Base-by-base conservation (phyloP, 2,329 filamentous ascomycete genomes). In the Zalaria obscura region DNA sequence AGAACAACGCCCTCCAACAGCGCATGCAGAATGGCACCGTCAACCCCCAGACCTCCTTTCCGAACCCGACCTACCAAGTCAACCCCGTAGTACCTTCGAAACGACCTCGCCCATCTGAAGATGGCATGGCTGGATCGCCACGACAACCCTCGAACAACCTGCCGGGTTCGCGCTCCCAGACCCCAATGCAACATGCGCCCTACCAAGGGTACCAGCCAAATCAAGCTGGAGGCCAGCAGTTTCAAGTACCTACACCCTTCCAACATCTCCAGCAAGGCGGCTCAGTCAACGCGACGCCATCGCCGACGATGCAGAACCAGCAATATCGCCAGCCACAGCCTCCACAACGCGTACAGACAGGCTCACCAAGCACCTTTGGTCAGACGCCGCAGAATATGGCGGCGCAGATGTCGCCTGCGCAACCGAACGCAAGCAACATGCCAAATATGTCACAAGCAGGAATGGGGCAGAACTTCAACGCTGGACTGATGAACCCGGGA, bases 11-110 rank as follows among this genome's bases (percentile, higher is more conserved):
- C 41, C 55, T 53, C 54, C 53, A 55, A 46, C 63, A 65, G 53
- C 69, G 70, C 56, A 82, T 89, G 75, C 83, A 84, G 60, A 91
- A 89, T 67, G 82, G 84, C 65, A 76, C 72, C 55, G 80, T 85
- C 70, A 88, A 86, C 63, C 78, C 78, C 46, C 88, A 85, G 41
- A 83, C 83, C 36, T 78, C 78, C 45, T 89, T 84, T 61, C 75
- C 81, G 55, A 83, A 83, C 55, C 75, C 81, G 46, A 75, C 76
- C 55, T 93, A 89, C 67, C 82, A 87, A 58, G 85, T 85, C 51
- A 89, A 84, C 64, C 73, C 82, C 38, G 78, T 93, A 55, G 80
- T 94, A 51, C 89, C 89, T 44, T 89, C 88, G 25, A 98, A 96
- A 66, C 78, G 91, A 55, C 75, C 83, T 41, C 76, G 84, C 37